A percentile compares a stretch with the other conserved stretches of the same genome.
Evolutionary conservation across 371 early-diverging fungal species (phyloP).

Genomic region (Funneliformis caledonium): DNA sequence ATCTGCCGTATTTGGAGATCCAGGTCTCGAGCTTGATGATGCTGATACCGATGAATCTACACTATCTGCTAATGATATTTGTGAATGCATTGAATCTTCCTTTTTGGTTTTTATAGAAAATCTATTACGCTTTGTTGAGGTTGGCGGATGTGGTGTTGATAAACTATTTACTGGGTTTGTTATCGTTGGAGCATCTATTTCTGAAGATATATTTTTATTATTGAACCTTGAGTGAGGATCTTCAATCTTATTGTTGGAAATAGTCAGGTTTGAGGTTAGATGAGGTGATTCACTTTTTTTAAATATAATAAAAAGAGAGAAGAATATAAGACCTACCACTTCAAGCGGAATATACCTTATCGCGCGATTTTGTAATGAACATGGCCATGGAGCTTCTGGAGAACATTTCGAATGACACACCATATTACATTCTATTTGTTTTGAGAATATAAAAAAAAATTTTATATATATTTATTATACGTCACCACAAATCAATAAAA

Average conservation of each 20-base stretch:
- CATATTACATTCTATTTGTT: constrained; percentile 48
- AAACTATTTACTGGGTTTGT: neutral
- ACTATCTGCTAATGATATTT: constrained; percentile 10
- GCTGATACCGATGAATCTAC: constrained; percentile 22
- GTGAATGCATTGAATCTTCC: constrained; percentile 26
- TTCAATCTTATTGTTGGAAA: neutral
- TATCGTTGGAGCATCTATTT: neutral
- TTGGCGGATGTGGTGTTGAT: neutral
- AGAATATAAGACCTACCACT: neutral
- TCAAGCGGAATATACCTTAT: constrained; percentile 23
- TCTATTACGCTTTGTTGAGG: neutral
- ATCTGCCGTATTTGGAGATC: constrained; percentile 13
- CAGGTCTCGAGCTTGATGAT: constrained; percentile 5
- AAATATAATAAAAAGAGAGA: neutral
- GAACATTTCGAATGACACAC: constrained; percentile 49
- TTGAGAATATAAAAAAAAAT: neutral
- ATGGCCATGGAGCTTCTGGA: constrained; percentile 8
- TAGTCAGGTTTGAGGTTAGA: neutral
- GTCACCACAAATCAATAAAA: constrained; percentile 20
- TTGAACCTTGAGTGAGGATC: neutral
- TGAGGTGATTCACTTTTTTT: neutral
- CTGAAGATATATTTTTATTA: neutral
- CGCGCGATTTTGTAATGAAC: constrained; percentile 2
- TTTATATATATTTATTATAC: neutral
- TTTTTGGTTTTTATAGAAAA: constrained; percentile 8